phyloP scores from a whole-genome alignment of 768 basidiomycete species.

The Sarcodon aspratus region DNA sequence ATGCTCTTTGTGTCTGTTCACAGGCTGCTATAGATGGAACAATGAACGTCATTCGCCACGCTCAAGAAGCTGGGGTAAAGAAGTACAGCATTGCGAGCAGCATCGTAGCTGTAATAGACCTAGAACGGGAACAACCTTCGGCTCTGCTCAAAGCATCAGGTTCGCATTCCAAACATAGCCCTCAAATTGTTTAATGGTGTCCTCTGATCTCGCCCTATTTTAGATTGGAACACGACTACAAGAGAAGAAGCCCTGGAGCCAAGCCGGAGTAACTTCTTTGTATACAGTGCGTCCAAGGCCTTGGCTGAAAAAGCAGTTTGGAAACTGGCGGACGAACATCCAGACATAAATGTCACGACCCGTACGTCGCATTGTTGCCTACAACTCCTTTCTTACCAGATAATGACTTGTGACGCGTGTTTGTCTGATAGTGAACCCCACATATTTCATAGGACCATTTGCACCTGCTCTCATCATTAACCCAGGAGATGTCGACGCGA shows the following conservation, averaged over 20 bases:
- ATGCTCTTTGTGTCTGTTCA: background rate
- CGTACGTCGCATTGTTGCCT: conserved; percentile 13
- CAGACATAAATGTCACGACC: conserved; percentile 25
- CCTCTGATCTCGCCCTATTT: background rate
- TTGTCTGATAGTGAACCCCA: conserved; percentile 22
- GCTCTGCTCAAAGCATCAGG: conserved; percentile 6
- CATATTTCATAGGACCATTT: conserved; percentile 26
- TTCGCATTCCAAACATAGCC: background rate
- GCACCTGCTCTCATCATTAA: conserved; percentile 8
- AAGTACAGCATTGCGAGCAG: conserved; percentile 31
- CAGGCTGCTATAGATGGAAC: conserved; percentile 12
- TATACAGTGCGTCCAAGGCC: conserved; percentile 8
- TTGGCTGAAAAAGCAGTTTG: conserved; percentile 28
- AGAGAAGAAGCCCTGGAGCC: conserved; percentile 10
- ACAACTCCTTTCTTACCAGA: background rate
- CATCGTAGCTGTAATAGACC: conserved; percentile 10
- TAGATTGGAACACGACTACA: conserved; percentile 13
- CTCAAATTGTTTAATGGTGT: background rate
- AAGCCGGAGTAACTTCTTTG: conserved; percentile 2
- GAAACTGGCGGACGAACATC: conserved; percentile 25
- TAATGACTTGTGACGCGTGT: background rate
- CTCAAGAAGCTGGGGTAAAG: conserved; percentile 27
- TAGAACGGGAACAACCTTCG: conserved; percentile 20
- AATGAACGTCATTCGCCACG: conserved; percentile 25
- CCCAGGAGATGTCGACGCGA: conserved; percentile 4